phyloP scores from a whole-genome alignment of 345 rosid species.

The Conringia planisiliqua region DNA sequence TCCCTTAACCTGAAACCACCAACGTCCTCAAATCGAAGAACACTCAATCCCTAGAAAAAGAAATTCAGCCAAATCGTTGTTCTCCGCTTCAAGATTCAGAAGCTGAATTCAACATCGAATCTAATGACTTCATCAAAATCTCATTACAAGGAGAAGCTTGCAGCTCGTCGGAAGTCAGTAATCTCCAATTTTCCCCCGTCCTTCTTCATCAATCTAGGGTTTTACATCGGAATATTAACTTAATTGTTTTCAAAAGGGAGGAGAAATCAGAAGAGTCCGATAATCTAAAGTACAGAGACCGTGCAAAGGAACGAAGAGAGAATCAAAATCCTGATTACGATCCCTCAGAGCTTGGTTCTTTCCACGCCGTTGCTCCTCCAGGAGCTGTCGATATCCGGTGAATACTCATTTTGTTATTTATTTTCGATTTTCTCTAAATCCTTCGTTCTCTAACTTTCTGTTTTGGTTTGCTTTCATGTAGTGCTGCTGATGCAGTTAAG shows the following conservation, averaged over 20 bases:
- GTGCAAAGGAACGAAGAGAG: conserved; percentile 95
- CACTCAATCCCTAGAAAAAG: too few species aligned
- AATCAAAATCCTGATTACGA: conserved; percentile 98
- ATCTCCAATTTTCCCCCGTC: background rate
- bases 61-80: background rate
- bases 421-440: background rate
- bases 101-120: background rate
- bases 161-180: conserved; percentile 80
- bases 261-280: conserved; percentile 88
- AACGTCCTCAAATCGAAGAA: background rate
- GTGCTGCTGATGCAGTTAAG: conserved; percentile 79
- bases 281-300: conserved; percentile 73
- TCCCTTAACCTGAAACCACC: background rate
- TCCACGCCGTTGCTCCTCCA: conserved; percentile 98
- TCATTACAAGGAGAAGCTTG: conserved; percentile 72
- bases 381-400: conserved; percentile 72
- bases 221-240: background rate
- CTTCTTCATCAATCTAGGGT: background rate
- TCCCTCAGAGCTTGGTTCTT: conserved; percentile 72
- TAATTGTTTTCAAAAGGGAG: conserved; percentile 41
- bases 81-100: background rate
- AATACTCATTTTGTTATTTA: background rate
- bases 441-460: background rate
- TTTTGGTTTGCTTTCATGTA: conserved; percentile 1
- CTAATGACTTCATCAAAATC: conserved; percentile 65